phyloP scores from a whole-genome alignment of 2,329 filamentous ascomycete species.

The Exophiala lecanii-corni region DNA sequence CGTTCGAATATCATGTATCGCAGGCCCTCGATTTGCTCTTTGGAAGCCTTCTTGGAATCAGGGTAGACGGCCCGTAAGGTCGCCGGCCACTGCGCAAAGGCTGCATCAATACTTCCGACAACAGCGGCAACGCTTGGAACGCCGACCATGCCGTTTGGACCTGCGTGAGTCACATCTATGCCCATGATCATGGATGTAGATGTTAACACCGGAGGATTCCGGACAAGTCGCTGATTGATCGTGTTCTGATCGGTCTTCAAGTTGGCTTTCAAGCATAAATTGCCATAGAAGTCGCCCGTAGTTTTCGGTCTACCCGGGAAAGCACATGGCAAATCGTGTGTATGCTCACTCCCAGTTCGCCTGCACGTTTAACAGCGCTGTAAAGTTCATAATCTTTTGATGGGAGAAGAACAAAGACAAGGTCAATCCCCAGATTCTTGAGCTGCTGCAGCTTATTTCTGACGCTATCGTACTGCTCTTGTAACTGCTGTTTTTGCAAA shows the following conservation, averaged over 20 bases:
- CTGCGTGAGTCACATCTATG: constrained; percentile 85
- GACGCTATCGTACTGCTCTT: too few relatives aligned
- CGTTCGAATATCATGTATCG: constrained; percentile 60
- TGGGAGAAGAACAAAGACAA: constrained; percentile 60
- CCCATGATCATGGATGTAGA: constrained; percentile 79
- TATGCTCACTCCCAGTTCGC: constrained; percentile 55
- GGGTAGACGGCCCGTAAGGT: constrained; percentile 50
- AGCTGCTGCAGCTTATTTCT: constrained; percentile 1
- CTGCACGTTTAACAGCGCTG: constrained; percentile 61
- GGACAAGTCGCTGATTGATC: constrained; percentile 60
- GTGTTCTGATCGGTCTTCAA: constrained; percentile 63
- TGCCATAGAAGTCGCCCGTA: constrained; percentile 52
- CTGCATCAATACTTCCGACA: constrained; percentile 67
- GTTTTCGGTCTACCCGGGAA: constrained; percentile 29
- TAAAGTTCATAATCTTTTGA: constrained; percentile 54
- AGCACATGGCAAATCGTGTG: constrained; percentile 60
- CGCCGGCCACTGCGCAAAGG: constrained; percentile 73
- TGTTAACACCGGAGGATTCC: constrained; percentile 54
- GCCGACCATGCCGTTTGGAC: constrained; percentile 52
- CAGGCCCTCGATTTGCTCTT: constrained; percentile 68
- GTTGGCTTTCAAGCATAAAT: constrained; percentile 74
- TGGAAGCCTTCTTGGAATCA: constrained; percentile 44
- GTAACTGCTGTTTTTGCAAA: too few relatives aligned
- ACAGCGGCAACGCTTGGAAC: constrained; percentile 74
- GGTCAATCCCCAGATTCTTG: constrained; percentile 1